phyloP scores from a whole-genome alignment of 2,329 filamentous ascomycete genomes.

The Rhinocladiella mackenziei region DNA sequence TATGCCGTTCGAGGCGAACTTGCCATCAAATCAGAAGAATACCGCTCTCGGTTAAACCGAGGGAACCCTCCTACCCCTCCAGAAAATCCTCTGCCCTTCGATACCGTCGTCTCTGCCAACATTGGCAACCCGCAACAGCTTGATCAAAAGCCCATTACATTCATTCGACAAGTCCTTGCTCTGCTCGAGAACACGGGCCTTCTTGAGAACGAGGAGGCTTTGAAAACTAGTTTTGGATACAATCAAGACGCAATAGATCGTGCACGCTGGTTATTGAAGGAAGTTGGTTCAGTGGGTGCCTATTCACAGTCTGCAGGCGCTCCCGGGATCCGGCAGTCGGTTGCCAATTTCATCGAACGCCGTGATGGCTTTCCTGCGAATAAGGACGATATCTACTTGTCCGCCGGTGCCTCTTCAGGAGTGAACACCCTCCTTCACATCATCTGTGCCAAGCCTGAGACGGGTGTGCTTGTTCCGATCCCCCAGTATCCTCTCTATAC shows the following conservation, averaged over 20 bases:
- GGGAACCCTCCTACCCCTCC: conserved; percentile 37
- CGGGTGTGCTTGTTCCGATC: conserved; percentile 88
- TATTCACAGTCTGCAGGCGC: conserved; percentile 94
- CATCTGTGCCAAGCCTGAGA: conserved; percentile 72
- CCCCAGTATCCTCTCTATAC: conserved; percentile 98
- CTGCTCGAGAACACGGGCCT: conserved; percentile 84
- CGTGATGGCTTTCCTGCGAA: conserved; percentile 86
- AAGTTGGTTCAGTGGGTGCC: conserved; percentile 86
- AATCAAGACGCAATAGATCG: conserved; percentile 83
- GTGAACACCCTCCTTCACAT: conserved; percentile 91
- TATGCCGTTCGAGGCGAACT: conserved; percentile 97
- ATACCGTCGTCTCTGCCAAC: conserved; percentile 91
- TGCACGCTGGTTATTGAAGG: conserved; percentile 72
- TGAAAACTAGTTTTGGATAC: conserved; percentile 74
- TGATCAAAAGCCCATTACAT: conserved; percentile 97
- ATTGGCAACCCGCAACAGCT: conserved; percentile 99
- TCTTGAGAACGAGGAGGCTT: conserved; percentile 75
- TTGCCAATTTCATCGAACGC: conserved; percentile 88
- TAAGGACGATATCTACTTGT: conserved; percentile 80
- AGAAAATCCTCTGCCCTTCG: conserved; percentile 68
- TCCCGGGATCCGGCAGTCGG: conserved; percentile 77
- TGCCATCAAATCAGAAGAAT: conserved; percentile 87
- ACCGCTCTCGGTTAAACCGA: conserved; percentile 66
- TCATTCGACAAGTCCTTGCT: conserved; percentile 95
- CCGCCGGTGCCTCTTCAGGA: conserved; percentile 84